Evolutionary conservation across 2,329 filamentous ascomycete species (phyloP).

Genomic region (Diplodia scrobiculata): DNA sequence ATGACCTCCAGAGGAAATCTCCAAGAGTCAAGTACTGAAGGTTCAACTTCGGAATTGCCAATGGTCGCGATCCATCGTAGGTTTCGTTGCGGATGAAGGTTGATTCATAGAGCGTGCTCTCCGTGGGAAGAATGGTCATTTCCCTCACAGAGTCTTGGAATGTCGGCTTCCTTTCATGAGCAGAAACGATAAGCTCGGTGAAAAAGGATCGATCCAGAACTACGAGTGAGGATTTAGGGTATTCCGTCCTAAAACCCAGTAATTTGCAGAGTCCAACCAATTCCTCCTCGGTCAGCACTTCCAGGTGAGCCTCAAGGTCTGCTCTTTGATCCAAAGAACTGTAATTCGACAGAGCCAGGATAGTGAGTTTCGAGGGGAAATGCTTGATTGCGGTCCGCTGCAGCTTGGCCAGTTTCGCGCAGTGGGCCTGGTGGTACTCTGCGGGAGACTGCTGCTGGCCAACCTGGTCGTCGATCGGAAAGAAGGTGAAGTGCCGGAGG

Average conservation of each 20-base stretch:
- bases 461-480: conserved; percentile 88
- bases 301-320: conserved; percentile 76
- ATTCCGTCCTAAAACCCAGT: conserved; percentile 78
- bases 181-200: conserved; percentile 71
- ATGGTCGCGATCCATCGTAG: conserved; percentile 82
- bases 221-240: conserved; percentile 71
- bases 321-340: conserved; percentile 78
- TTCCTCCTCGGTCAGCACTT: conserved; percentile 72
- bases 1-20: conserved; percentile 95
- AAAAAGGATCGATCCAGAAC: conserved; percentile 64
- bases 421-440: conserved; percentile 79
- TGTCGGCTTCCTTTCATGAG: conserved; percentile 74
- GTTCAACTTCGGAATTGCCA: conserved; percentile 92
- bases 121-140: conserved; percentile 79
- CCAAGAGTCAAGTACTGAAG: conserved; percentile 92
- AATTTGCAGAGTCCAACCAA: conserved; percentile 67
- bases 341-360: conserved; percentile 89
- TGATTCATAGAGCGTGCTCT: conserved; percentile 75
- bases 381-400: conserved; percentile 77
- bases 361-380: conserved; percentile 87
- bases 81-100: conserved; percentile 77
- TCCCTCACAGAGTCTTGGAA: conserved; percentile 78
- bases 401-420: conserved; percentile 71
- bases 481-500: conserved; percentile 83
- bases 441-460: conserved; percentile 72